phyloP scores from a whole-genome alignment of 192 early-diverging fungal genomes.

The Dimargaris cristalligena region DNA sequence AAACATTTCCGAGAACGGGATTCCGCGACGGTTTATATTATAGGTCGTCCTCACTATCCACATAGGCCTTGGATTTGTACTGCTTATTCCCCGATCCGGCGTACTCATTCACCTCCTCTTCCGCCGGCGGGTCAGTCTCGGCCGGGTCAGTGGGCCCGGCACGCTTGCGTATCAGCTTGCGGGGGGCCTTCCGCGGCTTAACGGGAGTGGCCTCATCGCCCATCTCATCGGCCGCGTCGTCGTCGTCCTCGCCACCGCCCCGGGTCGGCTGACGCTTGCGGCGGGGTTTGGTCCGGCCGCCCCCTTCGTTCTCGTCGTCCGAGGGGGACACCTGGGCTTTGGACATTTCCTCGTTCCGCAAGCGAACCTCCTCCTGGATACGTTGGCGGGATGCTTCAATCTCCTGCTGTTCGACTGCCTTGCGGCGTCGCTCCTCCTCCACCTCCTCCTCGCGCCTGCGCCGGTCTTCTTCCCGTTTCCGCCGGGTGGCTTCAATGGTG shows the following conservation, averaged over 20 bases:
- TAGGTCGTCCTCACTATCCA: conserved; percentile 15
- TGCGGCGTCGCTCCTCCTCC: conserved; percentile 17
- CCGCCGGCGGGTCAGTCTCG: neutral
- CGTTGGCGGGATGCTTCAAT: conserved; percentile 26
- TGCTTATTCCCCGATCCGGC: neutral
- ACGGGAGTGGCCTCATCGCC: conserved; percentile 2
- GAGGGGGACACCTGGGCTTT: conserved; percentile 13
- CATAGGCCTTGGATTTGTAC: conserved; percentile 20
- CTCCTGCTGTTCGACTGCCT: conserved; percentile 28
- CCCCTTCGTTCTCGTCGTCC: conserved; percentile 16
- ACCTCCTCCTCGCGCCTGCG: conserved; percentile 20
- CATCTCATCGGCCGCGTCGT: neutral
- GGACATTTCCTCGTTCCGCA: conserved; percentile 28
- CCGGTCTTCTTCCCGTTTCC: conserved; percentile 35
- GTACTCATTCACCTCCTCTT: neutral
- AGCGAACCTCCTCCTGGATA: conserved; percentile 21
- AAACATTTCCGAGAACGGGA: neutral
- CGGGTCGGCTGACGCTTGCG: neutral
- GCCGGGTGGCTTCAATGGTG: conserved; percentile 30
- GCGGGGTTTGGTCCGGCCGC: neutral
- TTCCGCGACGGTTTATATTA: neutral
- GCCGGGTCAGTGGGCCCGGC: neutral
- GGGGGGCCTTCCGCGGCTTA: conserved; percentile 1
- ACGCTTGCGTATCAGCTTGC: neutral
- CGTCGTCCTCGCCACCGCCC: neutral